Conservation (phyloP, 2,329 filamentous ascomycete genomes). For the Orbilia blumenaviensis region DNA sequence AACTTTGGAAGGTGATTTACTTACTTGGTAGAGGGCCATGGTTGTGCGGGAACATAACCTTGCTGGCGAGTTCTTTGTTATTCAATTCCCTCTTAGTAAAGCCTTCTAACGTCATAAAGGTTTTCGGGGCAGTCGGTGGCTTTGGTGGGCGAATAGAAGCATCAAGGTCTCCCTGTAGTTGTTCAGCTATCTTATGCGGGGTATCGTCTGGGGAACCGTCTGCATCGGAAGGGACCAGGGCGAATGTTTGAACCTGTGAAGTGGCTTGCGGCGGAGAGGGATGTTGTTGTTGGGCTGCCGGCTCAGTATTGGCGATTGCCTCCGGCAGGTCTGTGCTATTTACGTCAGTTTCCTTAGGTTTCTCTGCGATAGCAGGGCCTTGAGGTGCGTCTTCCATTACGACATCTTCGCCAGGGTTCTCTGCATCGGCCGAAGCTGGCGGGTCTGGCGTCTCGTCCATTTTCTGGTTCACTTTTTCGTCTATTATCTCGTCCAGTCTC, state of each 20-base stretch:
- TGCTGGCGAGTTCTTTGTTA: constrained; percentile 67
- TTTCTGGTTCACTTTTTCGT: background rate
- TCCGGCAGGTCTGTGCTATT: background rate
- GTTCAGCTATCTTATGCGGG: constrained; percentile 38
- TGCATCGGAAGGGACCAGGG: constrained; percentile 48
- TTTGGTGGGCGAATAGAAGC: constrained; percentile 29
- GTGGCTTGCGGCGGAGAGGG: constrained; percentile 5
- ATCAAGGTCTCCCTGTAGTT: constrained; percentile 45
- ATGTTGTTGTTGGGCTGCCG: constrained; percentile 1
- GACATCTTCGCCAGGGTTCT: constrained; percentile 33
- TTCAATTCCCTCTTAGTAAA: constrained; percentile 66
- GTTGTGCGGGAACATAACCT: constrained; percentile 68
- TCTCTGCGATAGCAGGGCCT: background rate
- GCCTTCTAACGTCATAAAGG: constrained; percentile 67
- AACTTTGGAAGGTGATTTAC: constrained; percentile 54
- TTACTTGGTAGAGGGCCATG: constrained; percentile 65
- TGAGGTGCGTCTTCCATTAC: constrained; percentile 33
- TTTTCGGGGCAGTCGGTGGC: constrained; percentile 16
- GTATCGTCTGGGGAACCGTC: constrained; percentile 35
- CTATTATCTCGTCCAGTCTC: background rate
- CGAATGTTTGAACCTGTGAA: constrained; percentile 51
- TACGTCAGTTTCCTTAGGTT: background rate
- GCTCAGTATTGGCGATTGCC: background rate
- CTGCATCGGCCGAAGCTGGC: constrained; percentile 1
- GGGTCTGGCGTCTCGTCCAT: background rate